Base-by-base conservation (phyloP, 208 protist genomes). In the Acanthamoeba castellanii region DNA sequence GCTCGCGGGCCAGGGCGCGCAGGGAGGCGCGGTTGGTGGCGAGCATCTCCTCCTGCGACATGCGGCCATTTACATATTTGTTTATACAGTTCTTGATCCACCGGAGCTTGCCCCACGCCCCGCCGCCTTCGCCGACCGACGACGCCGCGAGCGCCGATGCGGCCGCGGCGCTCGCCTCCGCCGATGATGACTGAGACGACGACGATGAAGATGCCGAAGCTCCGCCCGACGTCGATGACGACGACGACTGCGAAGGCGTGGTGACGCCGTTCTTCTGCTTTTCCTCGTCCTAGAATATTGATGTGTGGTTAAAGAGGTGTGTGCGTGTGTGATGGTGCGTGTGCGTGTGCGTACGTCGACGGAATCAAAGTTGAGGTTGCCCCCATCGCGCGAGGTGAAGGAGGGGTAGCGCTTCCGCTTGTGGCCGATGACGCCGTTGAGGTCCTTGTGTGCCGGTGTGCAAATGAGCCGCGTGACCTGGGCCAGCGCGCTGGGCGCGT, bases 11-110 rank as follows among this genome's bases (percentile, higher is more conserved):
- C 34, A 68, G 64, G 20, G 30, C 42, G 59, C 87, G 50, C 11
- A 92, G 34, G 32, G 64, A 74, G 34, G 87, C 87, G 16, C 87
- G 87, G 59, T 92, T 92, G 20, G 59, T 76, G 64, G 59, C 3
- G 8, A 76, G 37, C 87, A 92, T 92, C 37, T 92, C 87, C 42
- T 92, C 87, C 64, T 76, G 87, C 27, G 61, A 59, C 59, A 92
- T 92, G 22, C 47, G 55, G 4, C 87, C 87, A 74, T 47, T 74
- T 25, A 74, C 61, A 74, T 92, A 92, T 55, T 92, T 92, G 37
- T 68, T 92, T 47, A 92, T 76, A 92, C 34, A 78, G 37, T 68
- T 76, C 87, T 92, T 92, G 34, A 92, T 76, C 59, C 87, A 92
- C 27, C 64, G 87, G 3, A 92, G 47, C 34, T 55, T 50, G 59